phyloP scores from a whole-genome alignment of 2,329 filamentous ascomycete species.

The Fusarium sarcochroum region DNA sequence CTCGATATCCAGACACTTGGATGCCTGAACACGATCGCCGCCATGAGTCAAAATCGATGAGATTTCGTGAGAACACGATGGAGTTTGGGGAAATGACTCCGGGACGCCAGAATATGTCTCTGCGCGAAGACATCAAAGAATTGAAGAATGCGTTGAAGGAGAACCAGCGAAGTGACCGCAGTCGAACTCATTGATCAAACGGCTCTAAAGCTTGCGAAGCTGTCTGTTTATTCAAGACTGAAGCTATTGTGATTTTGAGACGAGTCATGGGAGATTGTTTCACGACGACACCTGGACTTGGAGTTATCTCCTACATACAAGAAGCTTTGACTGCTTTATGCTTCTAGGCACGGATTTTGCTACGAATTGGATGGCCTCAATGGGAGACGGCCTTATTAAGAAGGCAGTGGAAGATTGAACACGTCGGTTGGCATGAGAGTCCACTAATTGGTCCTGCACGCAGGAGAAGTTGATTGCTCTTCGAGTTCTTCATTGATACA shows the following conservation, averaged over 20 bases:
- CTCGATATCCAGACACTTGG: neutral
- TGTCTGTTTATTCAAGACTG: too few relatives aligned
- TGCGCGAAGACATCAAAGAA: neutral
- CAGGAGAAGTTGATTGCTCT: neutral
- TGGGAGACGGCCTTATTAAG: too few relatives aligned
- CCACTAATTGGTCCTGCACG: neutral
- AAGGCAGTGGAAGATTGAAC: rapidly evolving
- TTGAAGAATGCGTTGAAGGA: neutral
- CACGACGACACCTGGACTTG: too few relatives aligned
- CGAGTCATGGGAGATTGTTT: too few relatives aligned
- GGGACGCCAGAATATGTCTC: neutral
- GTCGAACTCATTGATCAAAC: neutral
- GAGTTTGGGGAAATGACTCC: slow-evolving; percentile 28
- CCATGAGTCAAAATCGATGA: neutral
- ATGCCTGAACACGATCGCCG: rapidly evolving
- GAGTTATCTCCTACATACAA: too few relatives aligned
- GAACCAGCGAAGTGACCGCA: neutral
- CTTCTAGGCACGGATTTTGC: too few relatives aligned
- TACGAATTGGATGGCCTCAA: too few relatives aligned
- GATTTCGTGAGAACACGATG: slow-evolving; percentile 13
- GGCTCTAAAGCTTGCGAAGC: too few relatives aligned
- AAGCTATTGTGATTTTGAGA: neutral
- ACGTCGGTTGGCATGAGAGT: too few relatives aligned
- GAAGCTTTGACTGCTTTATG: neutral
- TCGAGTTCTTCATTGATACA: neutral